Base-by-base conservation (phyloP, 306 rosid genomes). In the Prunus davidiana region DNA sequence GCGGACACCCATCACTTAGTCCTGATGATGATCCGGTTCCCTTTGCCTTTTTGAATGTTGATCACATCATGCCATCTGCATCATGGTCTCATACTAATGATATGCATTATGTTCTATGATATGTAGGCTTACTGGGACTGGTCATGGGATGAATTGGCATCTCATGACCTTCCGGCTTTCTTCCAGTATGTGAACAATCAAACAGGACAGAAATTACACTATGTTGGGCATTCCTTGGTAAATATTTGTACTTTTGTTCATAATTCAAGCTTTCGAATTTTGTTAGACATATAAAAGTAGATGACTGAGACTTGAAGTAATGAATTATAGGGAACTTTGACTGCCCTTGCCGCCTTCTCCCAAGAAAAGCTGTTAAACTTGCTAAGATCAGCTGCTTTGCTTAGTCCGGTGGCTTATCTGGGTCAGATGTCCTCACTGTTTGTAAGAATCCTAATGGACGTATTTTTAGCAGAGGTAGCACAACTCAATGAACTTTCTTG, bases 101-200 rank as follows among this genome's bases (percentile, higher is more conserved):
- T 27, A 27, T 43, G 12, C 19, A 46, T 47, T 27, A 11, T 43
- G 8, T 22, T 56, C 12, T 71, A 11, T 30, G 1, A n/a, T 3
- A 10, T 58, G 24, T 65, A 89, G 97, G 84, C 52, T 70, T 92
- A 92, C 28, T 92, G 95, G 97, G 72, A 89, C 45, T 92, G 93
- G 96, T 82, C 95, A 73, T 92, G 95, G 93, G 97, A 92, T 92
- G 89, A 92, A 84, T 71, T 88, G 62, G 93, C 83, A 19, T 86
- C 91, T 62, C 73, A 88, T 85, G 97, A 91, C 76, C 91, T 91
- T 86, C 95, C 97, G 27, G 89, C 90, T 58, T 72, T 81, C 50
- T 32, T 89, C 57, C 55, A 84, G 30, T 82, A 91, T 73, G 87
- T 91, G 74, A 87, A 82, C 56, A 58, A 79, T 78, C 86, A 82